These are phyloP conservation scores for Sarcocystis neurona DNA, from an alignment of 169 alveolate species.

Conservation along the genomic window DNA sequence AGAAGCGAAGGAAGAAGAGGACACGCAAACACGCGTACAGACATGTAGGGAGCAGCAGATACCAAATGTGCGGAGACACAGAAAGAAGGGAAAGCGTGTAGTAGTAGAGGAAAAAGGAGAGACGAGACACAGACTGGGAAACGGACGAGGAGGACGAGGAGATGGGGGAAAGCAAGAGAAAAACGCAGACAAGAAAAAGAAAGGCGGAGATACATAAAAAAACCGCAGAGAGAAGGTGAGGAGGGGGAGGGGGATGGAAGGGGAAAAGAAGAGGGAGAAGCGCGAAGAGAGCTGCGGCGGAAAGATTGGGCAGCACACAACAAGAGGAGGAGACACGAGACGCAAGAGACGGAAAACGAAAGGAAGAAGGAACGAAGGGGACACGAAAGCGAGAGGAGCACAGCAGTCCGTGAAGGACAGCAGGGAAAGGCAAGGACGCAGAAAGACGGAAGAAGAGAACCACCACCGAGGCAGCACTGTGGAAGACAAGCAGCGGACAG, in stretches of 20 bases:
- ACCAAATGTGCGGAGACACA: background rate
- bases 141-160: slow-evolving; percentile 1
- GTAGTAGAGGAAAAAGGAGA: background rate
- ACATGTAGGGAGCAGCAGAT: background rate
- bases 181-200: background rate
- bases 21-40: too few species aligned
- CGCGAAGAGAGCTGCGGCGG: too few species aligned
- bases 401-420: background rate
- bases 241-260: background rate
- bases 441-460: background rate
- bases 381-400: background rate
- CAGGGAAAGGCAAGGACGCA: background rate
- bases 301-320: too few species aligned
- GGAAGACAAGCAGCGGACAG: background rate
- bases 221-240: too few species aligned
- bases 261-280: too few species aligned
- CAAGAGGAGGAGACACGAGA: background rate
- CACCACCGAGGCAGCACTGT: background rate
- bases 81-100: background rate
- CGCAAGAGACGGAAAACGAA: background rate
- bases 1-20: background rate
- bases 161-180: background rate
- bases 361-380: background rate
- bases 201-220: too few species aligned
- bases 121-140: background rate